Evolutionary conservation across 257 asterid species (phyloP).

Genomic region (Schizonepeta tenuifolia): DNA sequence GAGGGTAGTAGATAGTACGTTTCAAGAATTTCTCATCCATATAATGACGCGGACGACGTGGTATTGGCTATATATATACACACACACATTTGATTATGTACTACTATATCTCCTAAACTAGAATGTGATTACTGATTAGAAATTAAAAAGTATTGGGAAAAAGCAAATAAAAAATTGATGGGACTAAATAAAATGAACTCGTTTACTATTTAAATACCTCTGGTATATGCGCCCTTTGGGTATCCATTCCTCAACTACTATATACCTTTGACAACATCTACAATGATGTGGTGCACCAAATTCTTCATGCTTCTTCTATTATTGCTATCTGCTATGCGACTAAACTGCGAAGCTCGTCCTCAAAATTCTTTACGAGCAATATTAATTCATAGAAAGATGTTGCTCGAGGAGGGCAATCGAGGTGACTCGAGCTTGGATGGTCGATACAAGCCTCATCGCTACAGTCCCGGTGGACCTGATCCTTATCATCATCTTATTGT

Average conservation of each 20-base stretch:
- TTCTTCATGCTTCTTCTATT: constrained; percentile 31
- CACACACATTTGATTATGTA: too few relatives aligned
- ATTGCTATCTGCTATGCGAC: constrained; percentile 31
- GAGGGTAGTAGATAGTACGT: constrained; percentile 10
- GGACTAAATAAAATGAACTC: neutral
- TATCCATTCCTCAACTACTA: neutral
- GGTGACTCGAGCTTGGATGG: constrained; percentile 22
- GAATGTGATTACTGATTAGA: constrained; percentile 7
- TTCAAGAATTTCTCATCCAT: too few relatives aligned
- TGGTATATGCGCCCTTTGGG: constrained; percentile 1
- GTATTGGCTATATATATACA: constrained; percentile 28
- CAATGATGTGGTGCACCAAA: constrained; percentile 47
- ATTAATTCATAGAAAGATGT: constrained; percentile 34
- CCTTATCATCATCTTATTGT: constrained; percentile 49
- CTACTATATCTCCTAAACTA: neutral
- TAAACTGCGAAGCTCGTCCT: constrained; percentile 31
- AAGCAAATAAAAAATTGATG: neutral
- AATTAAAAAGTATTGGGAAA: neutral
- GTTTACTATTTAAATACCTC: constrained; percentile 34
- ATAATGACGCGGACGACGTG: too few relatives aligned
- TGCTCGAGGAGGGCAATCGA: constrained; percentile 17
- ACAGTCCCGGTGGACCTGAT: constrained; percentile 63
- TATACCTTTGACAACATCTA: neutral
- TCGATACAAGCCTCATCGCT: constrained; percentile 35
- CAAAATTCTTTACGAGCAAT: constrained; percentile 37